Percentiles rank a stretch among this genome's conserved stretches.
Evolutionary conservation across 148 eudicot genomes (phyloP).

Genomic region (Limonium bicolor): DNA sequence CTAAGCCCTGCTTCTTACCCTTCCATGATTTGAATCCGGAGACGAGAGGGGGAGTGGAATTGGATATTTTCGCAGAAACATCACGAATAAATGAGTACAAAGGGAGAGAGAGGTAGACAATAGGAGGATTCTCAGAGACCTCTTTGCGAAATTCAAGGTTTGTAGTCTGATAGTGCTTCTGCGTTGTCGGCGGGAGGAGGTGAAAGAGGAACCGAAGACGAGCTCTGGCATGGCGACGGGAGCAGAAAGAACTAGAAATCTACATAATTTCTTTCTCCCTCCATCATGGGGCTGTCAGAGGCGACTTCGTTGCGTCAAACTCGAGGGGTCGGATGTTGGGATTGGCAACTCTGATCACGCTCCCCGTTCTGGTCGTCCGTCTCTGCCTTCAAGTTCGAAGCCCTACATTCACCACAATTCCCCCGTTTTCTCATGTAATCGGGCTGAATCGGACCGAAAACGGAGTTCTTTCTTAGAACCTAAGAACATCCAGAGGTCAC

Average conservation of each 20-base stretch:
- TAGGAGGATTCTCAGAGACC: too few species aligned
- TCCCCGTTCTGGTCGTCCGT: background rate
- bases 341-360: background rate
- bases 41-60: too few species aligned
- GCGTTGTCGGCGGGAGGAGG: background rate
- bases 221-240: constrained; percentile 16
- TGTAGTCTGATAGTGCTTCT: constrained; percentile 1
- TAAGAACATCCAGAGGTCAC: background rate
- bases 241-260: constrained; percentile 31
- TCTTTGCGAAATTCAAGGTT: too few species aligned
- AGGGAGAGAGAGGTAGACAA: too few species aligned
- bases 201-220: background rate
- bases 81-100: too few species aligned
- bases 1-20: too few species aligned
- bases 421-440: background rate
- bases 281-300: constrained; percentile 52
- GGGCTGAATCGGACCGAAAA: constrained; percentile 3
- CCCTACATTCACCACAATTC: background rate
- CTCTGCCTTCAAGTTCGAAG: constrained; percentile 6
- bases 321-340: constrained; percentile 10
- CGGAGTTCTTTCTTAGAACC: constrained; percentile 2
- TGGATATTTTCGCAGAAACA: too few species aligned
- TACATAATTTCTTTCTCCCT: constrained; percentile 47
- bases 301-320: constrained; percentile 26
- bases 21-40: too few species aligned